These are phyloP conservation scores for Diplodia mutila DNA, from an alignment of 2,329 filamentous ascomycete genomes.

Conservation along the genomic window DNA sequence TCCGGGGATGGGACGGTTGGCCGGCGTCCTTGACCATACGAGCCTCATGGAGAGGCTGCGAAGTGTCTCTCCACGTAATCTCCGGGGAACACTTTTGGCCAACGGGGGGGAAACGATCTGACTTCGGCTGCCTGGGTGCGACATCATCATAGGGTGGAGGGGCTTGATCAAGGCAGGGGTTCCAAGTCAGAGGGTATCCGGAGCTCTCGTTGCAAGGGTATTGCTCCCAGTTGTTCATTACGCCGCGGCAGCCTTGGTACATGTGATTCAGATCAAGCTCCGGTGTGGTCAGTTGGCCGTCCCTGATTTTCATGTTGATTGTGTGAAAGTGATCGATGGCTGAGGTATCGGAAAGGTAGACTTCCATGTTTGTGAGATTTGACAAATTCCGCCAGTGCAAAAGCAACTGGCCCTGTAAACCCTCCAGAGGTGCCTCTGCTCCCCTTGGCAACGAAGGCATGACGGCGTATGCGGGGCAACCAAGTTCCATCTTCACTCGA, in stretches of 20 bases:
- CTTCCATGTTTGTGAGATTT: background rate
- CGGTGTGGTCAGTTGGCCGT: background rate
- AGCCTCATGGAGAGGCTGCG: too few species aligned
- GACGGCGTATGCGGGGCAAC: background rate
- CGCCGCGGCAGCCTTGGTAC: background rate
- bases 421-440: background rate
- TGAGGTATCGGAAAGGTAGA: background rate
- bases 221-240: background rate
- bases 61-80: too few species aligned
- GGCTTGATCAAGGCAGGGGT: background rate
- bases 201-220: background rate
- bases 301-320: background rate
- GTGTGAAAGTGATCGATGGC: background rate
- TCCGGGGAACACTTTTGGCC: too few species aligned
- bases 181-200: background rate
- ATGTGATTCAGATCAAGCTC: background rate
- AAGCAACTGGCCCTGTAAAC: background rate
- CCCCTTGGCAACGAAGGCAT: background rate
- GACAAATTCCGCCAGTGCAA: background rate
- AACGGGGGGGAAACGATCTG: too few species aligned
- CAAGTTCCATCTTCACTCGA: background rate
- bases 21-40: too few species aligned
- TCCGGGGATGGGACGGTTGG: too few species aligned
- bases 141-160: background rate
- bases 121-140: too few species aligned